A percentile compares a stretch with the other conserved stretches of the same genome.
Evolutionary conservation across 148 eudicot species (phyloP).

Genomic region (Cornus kousa): DNA sequence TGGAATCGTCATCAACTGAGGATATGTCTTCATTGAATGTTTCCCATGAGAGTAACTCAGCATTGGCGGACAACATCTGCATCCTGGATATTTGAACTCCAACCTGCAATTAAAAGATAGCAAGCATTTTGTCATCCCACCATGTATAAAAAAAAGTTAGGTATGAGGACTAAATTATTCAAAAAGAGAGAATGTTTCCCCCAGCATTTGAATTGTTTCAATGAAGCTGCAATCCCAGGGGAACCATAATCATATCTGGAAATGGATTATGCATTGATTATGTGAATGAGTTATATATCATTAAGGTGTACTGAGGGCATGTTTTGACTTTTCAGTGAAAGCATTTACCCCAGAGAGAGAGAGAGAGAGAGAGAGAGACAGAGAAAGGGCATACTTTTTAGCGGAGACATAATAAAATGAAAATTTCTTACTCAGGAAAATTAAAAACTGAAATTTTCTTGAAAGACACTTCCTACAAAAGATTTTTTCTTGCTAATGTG

Average conservation of each 20-base stretch:
- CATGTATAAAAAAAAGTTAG: not conserved
- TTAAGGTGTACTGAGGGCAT: not conserved
- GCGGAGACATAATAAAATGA: not conserved
- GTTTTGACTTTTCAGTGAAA: not conserved
- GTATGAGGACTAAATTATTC: not conserved
- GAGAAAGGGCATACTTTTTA: no score
- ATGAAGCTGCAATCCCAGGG: not conserved
- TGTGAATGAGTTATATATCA: not conserved
- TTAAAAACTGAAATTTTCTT: not conserved
- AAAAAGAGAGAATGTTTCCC: not conserved
- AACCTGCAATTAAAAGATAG: constrained; percentile 39
- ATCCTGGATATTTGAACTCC: constrained; percentile 49
- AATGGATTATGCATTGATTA: not conserved
- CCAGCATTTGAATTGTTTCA: not conserved
- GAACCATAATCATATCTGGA: not conserved
- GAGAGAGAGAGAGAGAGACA: not conserved
- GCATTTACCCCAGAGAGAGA: no score
- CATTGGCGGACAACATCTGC: constrained; percentile 54
- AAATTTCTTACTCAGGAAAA: no score
- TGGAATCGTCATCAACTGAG: constrained; percentile 36
- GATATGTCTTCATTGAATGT: constrained; percentile 64
- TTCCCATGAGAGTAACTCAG: constrained; percentile 53
- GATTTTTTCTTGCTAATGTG: not conserved
- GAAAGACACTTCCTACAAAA: not conserved
- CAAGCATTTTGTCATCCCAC: not conserved